Conservation (phyloP, 306 rosid genomes). For the Lupinus albus region DNA sequence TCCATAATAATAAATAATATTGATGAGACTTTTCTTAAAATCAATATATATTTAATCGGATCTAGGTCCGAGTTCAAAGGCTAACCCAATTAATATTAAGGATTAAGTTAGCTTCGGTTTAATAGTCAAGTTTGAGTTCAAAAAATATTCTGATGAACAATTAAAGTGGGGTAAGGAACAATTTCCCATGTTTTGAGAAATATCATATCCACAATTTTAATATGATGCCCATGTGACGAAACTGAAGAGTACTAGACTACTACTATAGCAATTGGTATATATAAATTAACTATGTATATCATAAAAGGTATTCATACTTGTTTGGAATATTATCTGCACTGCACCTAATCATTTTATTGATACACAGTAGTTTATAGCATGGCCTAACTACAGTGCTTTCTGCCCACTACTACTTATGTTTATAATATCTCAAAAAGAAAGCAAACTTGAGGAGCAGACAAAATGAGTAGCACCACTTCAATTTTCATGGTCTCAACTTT, state of each 20-base stretch:
- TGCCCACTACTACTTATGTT: conserved; percentile 24
- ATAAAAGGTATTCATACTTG: neutral
- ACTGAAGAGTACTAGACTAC: neutral
- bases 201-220: neutral
- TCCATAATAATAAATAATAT: too few species aligned
- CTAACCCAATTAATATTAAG: too few species aligned
- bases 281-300: neutral
- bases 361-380: neutral
- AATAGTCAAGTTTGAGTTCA: too few species aligned
- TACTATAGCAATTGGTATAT: neutral
- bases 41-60: too few species aligned
- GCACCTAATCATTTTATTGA: conserved; percentile 20
- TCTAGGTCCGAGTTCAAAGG: too few species aligned
- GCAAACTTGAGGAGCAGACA: conserved; percentile 10
- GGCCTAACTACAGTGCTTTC: conserved; percentile 18
- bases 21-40: too few species aligned
- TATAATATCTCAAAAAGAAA: conserved; percentile 3
- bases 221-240: conserved; percentile 35
- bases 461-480: conserved; percentile 42
- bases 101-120: too few species aligned
- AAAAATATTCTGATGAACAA: too few species aligned
- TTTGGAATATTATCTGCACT: neutral
- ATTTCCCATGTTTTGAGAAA: conserved; percentile 1
- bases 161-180: too few species aligned
- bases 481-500: conserved; percentile 41